Base-by-base conservation (phyloP, 257 asterid species). In the Echites panduratus region DNA sequence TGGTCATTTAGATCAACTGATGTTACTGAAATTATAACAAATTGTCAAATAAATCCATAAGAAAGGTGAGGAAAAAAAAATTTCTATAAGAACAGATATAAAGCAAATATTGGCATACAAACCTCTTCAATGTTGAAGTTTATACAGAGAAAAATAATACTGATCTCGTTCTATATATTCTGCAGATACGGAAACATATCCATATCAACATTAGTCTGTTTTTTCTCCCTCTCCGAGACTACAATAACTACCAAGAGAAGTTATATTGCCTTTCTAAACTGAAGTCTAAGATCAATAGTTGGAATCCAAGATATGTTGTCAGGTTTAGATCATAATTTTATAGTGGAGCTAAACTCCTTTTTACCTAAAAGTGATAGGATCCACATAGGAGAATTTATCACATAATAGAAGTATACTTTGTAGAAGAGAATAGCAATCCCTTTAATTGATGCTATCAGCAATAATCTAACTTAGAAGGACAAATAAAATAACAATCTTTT, bases 121-220 rank as follows among this genome's bases (percentile, higher is more conserved):
- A 63, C 65, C 35, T 32, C 57, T 12, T 38, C 13, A 40, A 5
- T 9, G 8, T 16, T 52, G 47, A 24, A 44, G n/a, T 27, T 45
- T n/a, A 26, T 35, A 49, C 50, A 68, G n/a, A n/a, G n/a, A n/a
- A n/a, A n/a, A n/a, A n/a, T n/a, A n/a, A n/a, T n/a, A n/a, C n/a
- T n/a, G n/a, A n/a, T n/a, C n/a, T n/a, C n/a, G n/a, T n/a, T n/a
- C n/a, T n/a, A n/a, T n/a, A n/a, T n/a, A n/a, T n/a, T n/a, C n/a
- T n/a, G n/a, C 45, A 20, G 43, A 3, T 47, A 67, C 5, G 75
- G 79, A 57, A 82, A 82, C 95, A 78, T 73, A 90, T 97, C 81
- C 90, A 84, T 84, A 87, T 78, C 71, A 93, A 32, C 78, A 84
- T 78, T 81, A 87, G 58, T 81, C 82, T 54, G 82, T 83, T 76